Conservation (phyloP, 768 basidiomycete genomes). For the Lentinula boryana region DNA sequence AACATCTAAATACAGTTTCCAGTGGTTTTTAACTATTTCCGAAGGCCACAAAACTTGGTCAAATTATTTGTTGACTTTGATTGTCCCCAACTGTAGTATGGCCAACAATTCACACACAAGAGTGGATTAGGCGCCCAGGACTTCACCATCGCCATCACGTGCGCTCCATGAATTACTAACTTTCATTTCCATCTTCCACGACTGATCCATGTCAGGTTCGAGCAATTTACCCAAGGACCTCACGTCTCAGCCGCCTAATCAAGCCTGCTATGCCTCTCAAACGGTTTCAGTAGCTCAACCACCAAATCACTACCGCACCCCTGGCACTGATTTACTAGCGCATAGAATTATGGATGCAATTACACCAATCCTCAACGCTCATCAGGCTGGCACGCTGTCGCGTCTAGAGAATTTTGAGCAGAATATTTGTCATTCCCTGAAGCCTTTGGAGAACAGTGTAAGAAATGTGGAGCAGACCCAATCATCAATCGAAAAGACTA, state of each 20-base stretch:
- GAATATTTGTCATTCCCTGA: not conserved
- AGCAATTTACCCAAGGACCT: not conserved
- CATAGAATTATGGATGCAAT: not conserved
- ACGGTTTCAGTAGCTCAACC: not conserved
- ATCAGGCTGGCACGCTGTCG: not conserved
- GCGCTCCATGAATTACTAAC: too few relatives aligned
- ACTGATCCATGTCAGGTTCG: not conserved
- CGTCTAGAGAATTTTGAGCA: not conserved
- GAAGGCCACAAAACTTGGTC: too few relatives aligned
- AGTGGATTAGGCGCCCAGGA: too few relatives aligned
- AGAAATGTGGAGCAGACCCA: not conserved
- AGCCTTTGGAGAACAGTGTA: not conserved
- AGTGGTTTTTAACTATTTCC: too few relatives aligned
- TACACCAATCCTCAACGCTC: not conserved
- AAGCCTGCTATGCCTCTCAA: not conserved
- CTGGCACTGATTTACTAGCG: not conserved
- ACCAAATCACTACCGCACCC: too few relatives aligned
- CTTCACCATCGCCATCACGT: too few relatives aligned
- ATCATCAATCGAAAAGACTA: not conserved
- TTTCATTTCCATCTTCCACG: too few relatives aligned
- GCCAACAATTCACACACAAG: too few relatives aligned
- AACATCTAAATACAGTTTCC: too few relatives aligned
- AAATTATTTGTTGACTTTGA: too few relatives aligned
- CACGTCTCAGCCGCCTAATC: not conserved
- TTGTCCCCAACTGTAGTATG: too few relatives aligned